Percentiles rank a stretch among this genome's conserved stretches.
These are phyloP conservation scores for Forsythia viridissima DNA, from an alignment of 257 asterid genomes.

Conservation along the genomic window DNA sequence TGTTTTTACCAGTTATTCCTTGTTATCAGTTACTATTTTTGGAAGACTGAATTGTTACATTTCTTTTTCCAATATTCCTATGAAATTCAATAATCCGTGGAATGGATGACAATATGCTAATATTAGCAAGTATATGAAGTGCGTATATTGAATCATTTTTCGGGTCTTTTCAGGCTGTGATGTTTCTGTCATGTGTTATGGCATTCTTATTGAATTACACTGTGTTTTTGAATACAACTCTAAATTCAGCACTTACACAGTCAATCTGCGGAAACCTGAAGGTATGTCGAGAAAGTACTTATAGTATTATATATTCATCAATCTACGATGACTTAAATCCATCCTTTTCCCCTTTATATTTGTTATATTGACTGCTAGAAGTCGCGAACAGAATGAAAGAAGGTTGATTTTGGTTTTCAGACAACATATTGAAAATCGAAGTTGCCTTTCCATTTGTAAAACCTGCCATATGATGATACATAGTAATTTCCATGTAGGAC, in stretches of 20 bases:
- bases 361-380: no score
- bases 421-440: background rate
- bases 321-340: background rate
- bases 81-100: background rate
- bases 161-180: slow-evolving; percentile 21
- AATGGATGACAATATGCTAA: no score
- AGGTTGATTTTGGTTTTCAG: no score
- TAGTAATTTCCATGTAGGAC: slow-evolving; percentile 13
- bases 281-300: slow-evolving; percentile 2
- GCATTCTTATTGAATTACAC: slow-evolving; percentile 30
- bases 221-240: slow-evolving; percentile 28
- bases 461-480: background rate
- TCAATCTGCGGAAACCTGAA: slow-evolving; percentile 29
- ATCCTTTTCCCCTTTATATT: background rate
- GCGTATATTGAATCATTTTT: background rate
- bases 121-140: background rate
- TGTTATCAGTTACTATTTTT: no score
- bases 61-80: no score
- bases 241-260: slow-evolving; percentile 33
- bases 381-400: no score
- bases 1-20: no score
- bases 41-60: no score
- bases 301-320: background rate
- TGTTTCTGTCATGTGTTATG: slow-evolving; percentile 28
- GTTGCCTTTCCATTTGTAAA: background rate